Conservation (phyloP, 768 basidiomycete genomes). For the Kwoniella sp. region DNA sequence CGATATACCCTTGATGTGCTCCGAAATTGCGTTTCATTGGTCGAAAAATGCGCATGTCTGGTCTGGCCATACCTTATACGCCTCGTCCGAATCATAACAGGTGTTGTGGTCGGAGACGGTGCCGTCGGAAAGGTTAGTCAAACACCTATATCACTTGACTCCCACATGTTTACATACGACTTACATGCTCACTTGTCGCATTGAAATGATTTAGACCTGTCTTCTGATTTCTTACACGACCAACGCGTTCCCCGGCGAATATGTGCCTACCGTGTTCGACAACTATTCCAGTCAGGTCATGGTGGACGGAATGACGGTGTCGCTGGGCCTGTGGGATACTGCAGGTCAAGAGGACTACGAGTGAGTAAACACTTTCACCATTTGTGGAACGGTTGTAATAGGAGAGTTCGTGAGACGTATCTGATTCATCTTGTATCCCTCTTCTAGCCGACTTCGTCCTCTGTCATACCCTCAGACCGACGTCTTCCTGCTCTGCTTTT, state of each 20-base stretch:
- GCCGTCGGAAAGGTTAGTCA: conserved; percentile 91
- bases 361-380: conserved; percentile 23
- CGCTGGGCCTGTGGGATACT: conserved; percentile 67
- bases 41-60: too few relatives aligned
- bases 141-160: background rate
- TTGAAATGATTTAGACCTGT: conserved; percentile 93
- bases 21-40: too few relatives aligned
- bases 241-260: conserved; percentile 77
- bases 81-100: conserved; percentile 58
- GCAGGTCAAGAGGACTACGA: conserved; percentile 57
- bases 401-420: background rate
- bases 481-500: conserved; percentile 95
- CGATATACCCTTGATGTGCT: too few relatives aligned
- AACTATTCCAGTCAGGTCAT: conserved; percentile 95
- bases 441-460: conserved; percentile 57
- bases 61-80: background rate
- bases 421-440: background rate
- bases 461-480: conserved; percentile 99
- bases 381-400: background rate
- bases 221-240: conserved; percentile 99
- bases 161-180: background rate
- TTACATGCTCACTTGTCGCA: background rate
- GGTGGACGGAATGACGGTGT: conserved; percentile 98
- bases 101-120: conserved; percentile 98
- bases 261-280: conserved; percentile 77